Conservation (phyloP, 495 filamentous ascomycete genomes). For the Hypoxylon subgilvum region DNA sequence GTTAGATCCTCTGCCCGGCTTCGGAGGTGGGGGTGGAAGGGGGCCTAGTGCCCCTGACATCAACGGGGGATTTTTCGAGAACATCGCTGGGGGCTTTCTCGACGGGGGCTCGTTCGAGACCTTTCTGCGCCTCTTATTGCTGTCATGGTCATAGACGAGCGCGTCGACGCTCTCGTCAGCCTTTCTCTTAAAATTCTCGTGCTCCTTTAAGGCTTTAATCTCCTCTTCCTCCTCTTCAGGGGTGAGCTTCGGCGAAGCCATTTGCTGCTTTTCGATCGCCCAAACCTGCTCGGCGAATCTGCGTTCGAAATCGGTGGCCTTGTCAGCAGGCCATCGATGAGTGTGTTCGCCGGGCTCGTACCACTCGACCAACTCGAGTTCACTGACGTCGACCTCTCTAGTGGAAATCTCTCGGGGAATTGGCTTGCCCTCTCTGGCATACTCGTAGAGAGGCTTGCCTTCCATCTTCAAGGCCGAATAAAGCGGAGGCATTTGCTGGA, state of each 20-base stretch:
- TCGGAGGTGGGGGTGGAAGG: conserved; percentile 43
- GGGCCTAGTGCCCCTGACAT: conserved; percentile 61
- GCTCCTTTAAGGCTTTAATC: conserved; percentile 49
- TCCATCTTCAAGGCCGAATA: conserved; percentile 89
- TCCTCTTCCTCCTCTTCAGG: conserved; percentile 56
- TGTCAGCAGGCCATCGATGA: conserved; percentile 73
- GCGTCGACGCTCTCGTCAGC: conserved; percentile 53
- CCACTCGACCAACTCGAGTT: conserved; percentile 85
- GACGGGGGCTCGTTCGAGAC: too few relatives aligned
- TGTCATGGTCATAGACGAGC: conserved; percentile 50
- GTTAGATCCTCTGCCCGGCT: conserved; percentile 44
- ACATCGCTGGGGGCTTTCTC: conserved; percentile 32
- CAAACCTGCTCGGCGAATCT: conserved; percentile 73
- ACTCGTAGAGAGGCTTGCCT: conserved; percentile 93
- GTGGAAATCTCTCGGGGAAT: conserved; percentile 83
- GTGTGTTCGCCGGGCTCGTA: conserved; percentile 80
- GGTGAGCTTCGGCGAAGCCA: conserved; percentile 47
- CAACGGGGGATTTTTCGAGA: conserved; percentile 40
- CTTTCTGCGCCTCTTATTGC: conserved; percentile 22
- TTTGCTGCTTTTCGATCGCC: conserved; percentile 56
- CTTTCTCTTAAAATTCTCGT: conserved; percentile 55
- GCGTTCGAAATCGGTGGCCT: conserved; percentile 74
- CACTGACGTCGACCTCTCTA: conserved; percentile 74
- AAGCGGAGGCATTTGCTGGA: conserved; percentile 89
- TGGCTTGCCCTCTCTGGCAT: conserved; percentile 85